phyloP scores from a whole-genome alignment of 176 grass and related monocot species.

The bread wheat (Triticum aestivum) region IWGSC_CS_RefSeq_v2.1 NC_057801.1:687736736-687737235 shows the following conservation, averaged over 20 bases:
- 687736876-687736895: slow-evolving; percentile 28
- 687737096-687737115: no score
- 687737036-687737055: no score
- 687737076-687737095: no score
- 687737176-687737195: no score
- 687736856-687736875: slow-evolving; percentile 18
- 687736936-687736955: slow-evolving; percentile 32
- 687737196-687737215: no score
- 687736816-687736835: background rate
- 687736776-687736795: background rate
- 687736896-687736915: slow-evolving; percentile 45
- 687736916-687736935: background rate
- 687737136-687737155: no score
- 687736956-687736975: slow-evolving; percentile 31
- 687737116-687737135: no score
- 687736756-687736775: background rate
- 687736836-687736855: background rate
- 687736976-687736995: slow-evolving; percentile 7
- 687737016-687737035: background rate
- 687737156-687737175: no score
- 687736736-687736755: background rate
- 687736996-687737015: background rate
- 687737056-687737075: no score
- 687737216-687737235: no score
- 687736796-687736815: background rate